phyloP scores from a whole-genome alignment of 1,284 basidiomycete genomes.

The Vanrija sp. region DNA sequence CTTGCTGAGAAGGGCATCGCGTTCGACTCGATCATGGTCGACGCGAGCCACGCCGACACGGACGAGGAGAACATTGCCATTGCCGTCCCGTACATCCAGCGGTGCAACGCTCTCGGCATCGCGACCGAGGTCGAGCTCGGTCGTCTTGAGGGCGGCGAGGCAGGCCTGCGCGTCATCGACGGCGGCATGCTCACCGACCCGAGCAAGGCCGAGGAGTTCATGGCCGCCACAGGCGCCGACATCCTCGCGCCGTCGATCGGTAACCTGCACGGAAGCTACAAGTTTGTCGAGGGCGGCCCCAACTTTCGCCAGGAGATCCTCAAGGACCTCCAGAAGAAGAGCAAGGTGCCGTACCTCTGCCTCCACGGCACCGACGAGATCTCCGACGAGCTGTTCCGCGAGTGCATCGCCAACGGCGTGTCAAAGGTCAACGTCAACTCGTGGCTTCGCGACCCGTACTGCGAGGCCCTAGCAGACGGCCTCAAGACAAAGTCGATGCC shows the following conservation, averaged over 20 bases:
- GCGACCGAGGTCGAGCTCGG: constrained; percentile 53
- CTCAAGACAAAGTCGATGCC: constrained; percentile 42
- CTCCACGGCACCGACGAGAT: constrained; percentile 50
- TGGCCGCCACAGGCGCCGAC: constrained; percentile 48
- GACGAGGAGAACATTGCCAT: constrained; percentile 50
- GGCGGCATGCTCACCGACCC: constrained; percentile 51
- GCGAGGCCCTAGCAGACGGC: constrained; percentile 30
- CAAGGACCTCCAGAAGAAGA: constrained; percentile 29
- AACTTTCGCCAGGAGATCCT: constrained; percentile 40
- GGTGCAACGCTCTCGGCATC: constrained; percentile 44
- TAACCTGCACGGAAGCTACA: constrained; percentile 51
- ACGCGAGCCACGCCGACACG: constrained; percentile 47
- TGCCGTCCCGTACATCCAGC: constrained; percentile 43
- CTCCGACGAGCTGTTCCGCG: constrained; percentile 42
- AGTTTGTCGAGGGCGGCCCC: constrained; percentile 38
- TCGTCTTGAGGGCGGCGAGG: constrained; percentile 51
- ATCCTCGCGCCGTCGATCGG: constrained; percentile 52
- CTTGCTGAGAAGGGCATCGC: constrained; percentile 47
- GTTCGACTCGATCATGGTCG: constrained; percentile 51
- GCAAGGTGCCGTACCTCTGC: constrained; percentile 30
- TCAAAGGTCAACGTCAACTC: constrained; percentile 51
- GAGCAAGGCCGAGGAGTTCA: constrained; percentile 46
- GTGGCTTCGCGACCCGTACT: constrained; percentile 48
- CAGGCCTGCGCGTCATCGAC: constrained; percentile 50
- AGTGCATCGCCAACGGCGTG: constrained; percentile 44